Percentiles rank a stretch among this genome's conserved stretches.
Conservation (phyloP, 495 filamentous ascomycete species). For the Lentithecium fluviatile region DNA sequence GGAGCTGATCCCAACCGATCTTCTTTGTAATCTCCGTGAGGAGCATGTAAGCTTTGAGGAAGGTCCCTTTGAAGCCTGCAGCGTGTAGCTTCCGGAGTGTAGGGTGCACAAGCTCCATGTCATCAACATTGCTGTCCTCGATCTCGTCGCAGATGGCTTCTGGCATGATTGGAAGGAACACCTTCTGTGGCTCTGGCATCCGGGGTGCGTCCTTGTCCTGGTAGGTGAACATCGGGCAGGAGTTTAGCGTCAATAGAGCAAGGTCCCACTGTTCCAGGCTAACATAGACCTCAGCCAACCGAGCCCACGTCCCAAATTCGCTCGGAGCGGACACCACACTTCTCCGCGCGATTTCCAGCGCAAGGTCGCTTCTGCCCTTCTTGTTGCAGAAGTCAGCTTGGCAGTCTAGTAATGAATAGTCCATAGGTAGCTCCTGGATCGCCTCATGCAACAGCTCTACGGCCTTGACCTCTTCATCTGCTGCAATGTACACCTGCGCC, state of each 20-base stretch:
- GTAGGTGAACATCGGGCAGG: constrained; percentile 99
- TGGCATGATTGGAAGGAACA: constrained; percentile 79
- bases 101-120: constrained; percentile 80
- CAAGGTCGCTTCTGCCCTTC: constrained; percentile 83
- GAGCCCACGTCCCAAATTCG: constrained; percentile 96
- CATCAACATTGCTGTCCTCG: constrained; percentile 74
- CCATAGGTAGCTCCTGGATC: constrained; percentile 88
- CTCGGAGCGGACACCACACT: constrained; percentile 92
- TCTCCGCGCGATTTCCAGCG: constrained; percentile 88
- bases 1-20: constrained; percentile 95
- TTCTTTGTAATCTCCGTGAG: constrained; percentile 91
- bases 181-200: constrained; percentile 84
- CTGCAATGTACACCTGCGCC: constrained; percentile 83
- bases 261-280: constrained; percentile 89
- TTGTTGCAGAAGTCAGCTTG: constrained; percentile 89
- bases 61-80: constrained; percentile 86
- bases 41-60: constrained; percentile 89
- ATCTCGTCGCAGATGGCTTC: constrained; percentile 96
- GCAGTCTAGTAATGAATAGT: constrained; percentile 88
- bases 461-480: constrained; percentile 93
- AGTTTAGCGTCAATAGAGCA: constrained; percentile 93
- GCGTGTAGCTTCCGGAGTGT: constrained; percentile 85
- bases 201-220: constrained; percentile 94
- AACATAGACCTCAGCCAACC: constrained; percentile 89
- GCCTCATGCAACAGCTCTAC: constrained; percentile 85